These are phyloP conservation scores for Cladophialophora chaetospira DNA, from an alignment of 2,329 filamentous ascomycete genomes.

Conservation along the genomic window DNA sequence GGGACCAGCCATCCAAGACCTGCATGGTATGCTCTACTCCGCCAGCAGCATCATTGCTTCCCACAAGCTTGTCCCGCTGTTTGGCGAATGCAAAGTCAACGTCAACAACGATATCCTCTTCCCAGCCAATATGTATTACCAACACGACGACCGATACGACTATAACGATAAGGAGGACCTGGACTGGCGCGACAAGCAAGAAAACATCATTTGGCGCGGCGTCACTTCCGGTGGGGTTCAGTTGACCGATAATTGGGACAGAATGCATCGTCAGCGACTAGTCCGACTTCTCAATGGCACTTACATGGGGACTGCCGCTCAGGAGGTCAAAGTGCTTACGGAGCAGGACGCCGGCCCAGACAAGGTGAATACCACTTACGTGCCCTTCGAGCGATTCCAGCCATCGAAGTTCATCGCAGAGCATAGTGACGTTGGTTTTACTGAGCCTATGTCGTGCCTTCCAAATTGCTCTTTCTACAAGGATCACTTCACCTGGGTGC, in stretches of 20 bases:
- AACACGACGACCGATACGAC: constrained; percentile 59
- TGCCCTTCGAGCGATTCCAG: constrained; percentile 35
- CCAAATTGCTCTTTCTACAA: constrained; percentile 44
- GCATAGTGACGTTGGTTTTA: constrained; percentile 44
- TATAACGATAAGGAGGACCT: constrained; percentile 59
- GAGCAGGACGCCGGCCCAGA: constrained; percentile 26
- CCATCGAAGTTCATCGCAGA: constrained; percentile 38
- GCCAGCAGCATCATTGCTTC: constrained; percentile 61
- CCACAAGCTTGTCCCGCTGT: constrained; percentile 63
- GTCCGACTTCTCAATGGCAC: constrained; percentile 42
- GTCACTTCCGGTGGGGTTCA: constrained; percentile 65
- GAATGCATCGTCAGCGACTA: constrained; percentile 44
- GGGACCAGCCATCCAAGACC: constrained; percentile 62
- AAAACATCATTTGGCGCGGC: constrained; percentile 64
- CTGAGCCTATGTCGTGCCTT: constrained; percentile 41
- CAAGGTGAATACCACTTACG: constrained; percentile 32
- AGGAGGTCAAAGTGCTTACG: constrained; percentile 36
- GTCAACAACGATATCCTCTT: constrained; percentile 72
- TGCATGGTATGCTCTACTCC: constrained; percentile 66
- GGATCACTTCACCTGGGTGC: constrained; percentile 35
- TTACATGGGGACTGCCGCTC: constrained; percentile 30
- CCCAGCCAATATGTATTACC: constrained; percentile 68
- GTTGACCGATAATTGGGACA: constrained; percentile 41
- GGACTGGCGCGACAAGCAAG: constrained; percentile 60
- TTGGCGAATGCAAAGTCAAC: constrained; percentile 68